phyloP scores from a whole-genome alignment of 1,139 yeast genomes.

The Suhomyces kunorum region DNA sequence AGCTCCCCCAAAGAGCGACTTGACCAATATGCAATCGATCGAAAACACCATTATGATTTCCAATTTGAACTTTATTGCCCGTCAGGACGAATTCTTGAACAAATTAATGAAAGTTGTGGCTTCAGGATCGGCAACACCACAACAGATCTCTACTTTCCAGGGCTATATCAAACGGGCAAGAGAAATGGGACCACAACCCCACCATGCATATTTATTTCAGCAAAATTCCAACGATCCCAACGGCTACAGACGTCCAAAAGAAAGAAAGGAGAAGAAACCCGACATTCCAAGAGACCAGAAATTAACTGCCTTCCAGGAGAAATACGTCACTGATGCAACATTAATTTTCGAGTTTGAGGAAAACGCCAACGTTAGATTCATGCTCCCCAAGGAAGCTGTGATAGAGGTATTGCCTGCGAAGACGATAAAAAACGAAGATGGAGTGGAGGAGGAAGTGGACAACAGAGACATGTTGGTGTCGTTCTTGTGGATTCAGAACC shows the following conservation, averaged over 20 bases:
- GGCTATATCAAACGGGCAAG: constrained; percentile 76
- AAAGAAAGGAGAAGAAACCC: constrained; percentile 24
- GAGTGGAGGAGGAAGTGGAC: constrained; percentile 28
- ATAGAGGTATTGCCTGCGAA: constrained; percentile 55
- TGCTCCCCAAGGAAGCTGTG: constrained; percentile 73
- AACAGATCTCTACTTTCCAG: constrained; percentile 75
- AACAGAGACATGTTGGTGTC: constrained; percentile 60
- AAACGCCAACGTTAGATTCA: constrained; percentile 70
- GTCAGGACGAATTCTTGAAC: constrained; percentile 65
- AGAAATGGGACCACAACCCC: constrained; percentile 66
- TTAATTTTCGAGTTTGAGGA: constrained; percentile 84
- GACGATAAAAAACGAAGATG: constrained; percentile 18
- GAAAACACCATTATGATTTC: constrained; percentile 80
- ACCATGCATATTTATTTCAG: constrained; percentile 36
- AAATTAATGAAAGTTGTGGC: constrained; percentile 82
- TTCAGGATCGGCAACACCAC: constrained; percentile 68
- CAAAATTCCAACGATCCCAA: constrained; percentile 22
- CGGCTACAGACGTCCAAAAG: constrained; percentile 24
- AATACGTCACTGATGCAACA: constrained; percentile 67
- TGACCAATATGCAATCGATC: constrained; percentile 54
- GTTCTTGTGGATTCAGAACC: constrained; percentile 60
- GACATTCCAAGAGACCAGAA: constrained; percentile 47
- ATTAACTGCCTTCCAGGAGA: constrained; percentile 74
- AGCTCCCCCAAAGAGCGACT: constrained; percentile 21
- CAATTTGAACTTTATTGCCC: constrained; percentile 79